phyloP scores from a whole-genome alignment of 2,329 filamentous ascomycete species.

The Sclerotinia nivalis region DNA sequence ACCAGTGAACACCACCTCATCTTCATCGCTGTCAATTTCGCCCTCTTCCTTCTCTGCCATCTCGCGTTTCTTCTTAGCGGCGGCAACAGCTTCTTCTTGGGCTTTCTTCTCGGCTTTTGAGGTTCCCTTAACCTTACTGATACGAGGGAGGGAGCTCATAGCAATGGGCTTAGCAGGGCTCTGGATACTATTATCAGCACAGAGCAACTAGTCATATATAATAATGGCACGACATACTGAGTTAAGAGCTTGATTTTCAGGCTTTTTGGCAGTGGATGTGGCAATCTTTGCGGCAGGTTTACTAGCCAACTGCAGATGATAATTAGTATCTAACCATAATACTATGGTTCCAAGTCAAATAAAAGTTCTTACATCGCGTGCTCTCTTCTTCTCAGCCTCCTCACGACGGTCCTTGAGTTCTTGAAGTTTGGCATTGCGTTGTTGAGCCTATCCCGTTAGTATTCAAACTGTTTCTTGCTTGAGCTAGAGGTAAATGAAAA shows the following conservation, averaged over 20 bases:
- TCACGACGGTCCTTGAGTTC: background rate
- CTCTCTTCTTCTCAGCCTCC: background rate
- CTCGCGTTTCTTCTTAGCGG: background rate
- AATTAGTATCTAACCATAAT: background rate
- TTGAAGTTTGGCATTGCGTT: background rate
- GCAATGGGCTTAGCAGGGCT: background rate
- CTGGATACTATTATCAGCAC: background rate
- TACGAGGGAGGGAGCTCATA: background rate
- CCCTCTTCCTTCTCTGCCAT: background rate
- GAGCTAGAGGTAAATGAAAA: background rate
- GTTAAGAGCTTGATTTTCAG: background rate
- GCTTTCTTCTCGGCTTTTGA: background rate
- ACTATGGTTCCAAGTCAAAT: background rate
- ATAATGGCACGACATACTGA: background rate
- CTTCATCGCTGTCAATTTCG: background rate
- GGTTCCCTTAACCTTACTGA: background rate
- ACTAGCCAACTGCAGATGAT: background rate
- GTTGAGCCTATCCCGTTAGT: conserved; percentile 3
- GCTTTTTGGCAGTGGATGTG: background rate
- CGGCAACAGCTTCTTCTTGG: background rate
- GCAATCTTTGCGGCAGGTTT: background rate
- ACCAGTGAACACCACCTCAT: background rate
- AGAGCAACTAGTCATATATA: background rate
- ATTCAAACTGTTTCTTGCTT: background rate
- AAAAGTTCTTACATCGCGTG: background rate